A percentile compares a stretch with the other conserved stretches of the same genome.
Conservation (phyloP, 2,329 filamentous ascomycete species). For the Microascus cirrosus region DNA sequence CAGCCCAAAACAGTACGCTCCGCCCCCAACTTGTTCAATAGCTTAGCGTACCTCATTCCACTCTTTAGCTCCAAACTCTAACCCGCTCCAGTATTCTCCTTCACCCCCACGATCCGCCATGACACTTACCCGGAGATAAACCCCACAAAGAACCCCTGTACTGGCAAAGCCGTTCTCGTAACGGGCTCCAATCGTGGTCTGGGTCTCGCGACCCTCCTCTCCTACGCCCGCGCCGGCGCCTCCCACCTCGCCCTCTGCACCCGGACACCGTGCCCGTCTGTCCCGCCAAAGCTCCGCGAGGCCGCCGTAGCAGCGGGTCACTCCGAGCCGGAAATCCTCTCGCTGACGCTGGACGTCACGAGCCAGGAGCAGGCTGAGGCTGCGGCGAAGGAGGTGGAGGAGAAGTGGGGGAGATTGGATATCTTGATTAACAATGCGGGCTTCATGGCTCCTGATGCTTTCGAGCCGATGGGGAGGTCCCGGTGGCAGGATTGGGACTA, state of each 20-base stretch:
- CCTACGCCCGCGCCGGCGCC: slow-evolving; percentile 42
- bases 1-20: not conserved
- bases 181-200: slow-evolving; percentile 44
- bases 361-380: slow-evolving; percentile 18
- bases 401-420: slow-evolving; percentile 22
- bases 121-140: slow-evolving; percentile 44
- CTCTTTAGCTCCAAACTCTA: not conserved
- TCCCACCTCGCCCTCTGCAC: slow-evolving; percentile 40
- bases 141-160: slow-evolving; percentile 22
- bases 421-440: slow-evolving; percentile 32
- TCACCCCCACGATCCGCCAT: slow-evolving; percentile 22
- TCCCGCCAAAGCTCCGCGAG: slow-evolving; percentile 18
- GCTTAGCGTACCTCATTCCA: not conserved
- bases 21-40: not conserved
- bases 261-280: slow-evolving; percentile 25
- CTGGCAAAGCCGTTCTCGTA: slow-evolving; percentile 31
- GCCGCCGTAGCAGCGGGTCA: slow-evolving; percentile 19
- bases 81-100: slow-evolving; percentile 9
- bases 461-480: slow-evolving; percentile 18
- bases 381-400: slow-evolving; percentile 14
- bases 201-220: slow-evolving; percentile 39
- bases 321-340: slow-evolving; percentile 20
- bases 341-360: slow-evolving; percentile 25
- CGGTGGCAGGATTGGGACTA: slow-evolving; percentile 31
- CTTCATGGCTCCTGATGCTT: slow-evolving; percentile 16